A percentile compares a stretch with the other conserved stretches of the same genome.
Conservation (phyloP, 176 grass and related monocot species). For the Musa acuminata region DNA sequence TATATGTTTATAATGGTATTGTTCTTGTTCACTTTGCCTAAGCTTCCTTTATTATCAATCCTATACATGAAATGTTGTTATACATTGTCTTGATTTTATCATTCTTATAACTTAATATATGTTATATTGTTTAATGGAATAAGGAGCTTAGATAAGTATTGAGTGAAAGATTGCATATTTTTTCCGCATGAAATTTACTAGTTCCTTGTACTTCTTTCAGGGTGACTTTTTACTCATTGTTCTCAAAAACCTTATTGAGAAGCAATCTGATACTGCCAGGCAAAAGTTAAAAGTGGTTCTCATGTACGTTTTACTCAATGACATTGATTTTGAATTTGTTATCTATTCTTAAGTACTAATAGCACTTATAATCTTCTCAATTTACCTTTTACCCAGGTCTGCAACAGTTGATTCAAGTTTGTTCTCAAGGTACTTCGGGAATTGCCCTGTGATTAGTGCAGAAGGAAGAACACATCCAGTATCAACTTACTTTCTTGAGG, state of each 20-base stretch:
- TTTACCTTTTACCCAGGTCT: slow-evolving; percentile 43
- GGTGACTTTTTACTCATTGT: slow-evolving; percentile 85
- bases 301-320: slow-evolving; percentile 34
- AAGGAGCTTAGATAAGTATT: neutral
- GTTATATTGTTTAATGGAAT: neutral
- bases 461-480: slow-evolving; percentile 97
- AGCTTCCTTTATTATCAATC: neutral
- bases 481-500: slow-evolving; percentile 79
- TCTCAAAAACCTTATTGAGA: slow-evolving; percentile 74
- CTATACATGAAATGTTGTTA: too few relatives aligned
- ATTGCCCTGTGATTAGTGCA: slow-evolving; percentile 84
- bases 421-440: slow-evolving; percentile 79
- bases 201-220: slow-evolving; percentile 34
- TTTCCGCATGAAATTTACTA: slow-evolving; percentile 6
- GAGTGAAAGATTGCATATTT: neutral
- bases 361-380: neutral
- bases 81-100: neutral
- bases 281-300: slow-evolving; percentile 93
- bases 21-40: neutral
- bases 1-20: neutral
- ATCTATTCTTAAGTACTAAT: neutral
- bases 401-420: slow-evolving; percentile 87
- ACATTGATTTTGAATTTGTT: neutral
- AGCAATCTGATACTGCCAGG: slow-evolving; percentile 42
- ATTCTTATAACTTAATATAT: neutral